A percentile compares a stretch with the other conserved stretches of the same genome.
Evolutionary conservation across 2,329 filamentous ascomycete genomes (phyloP).

Genomic region (Sporothrix luriei): DNA sequence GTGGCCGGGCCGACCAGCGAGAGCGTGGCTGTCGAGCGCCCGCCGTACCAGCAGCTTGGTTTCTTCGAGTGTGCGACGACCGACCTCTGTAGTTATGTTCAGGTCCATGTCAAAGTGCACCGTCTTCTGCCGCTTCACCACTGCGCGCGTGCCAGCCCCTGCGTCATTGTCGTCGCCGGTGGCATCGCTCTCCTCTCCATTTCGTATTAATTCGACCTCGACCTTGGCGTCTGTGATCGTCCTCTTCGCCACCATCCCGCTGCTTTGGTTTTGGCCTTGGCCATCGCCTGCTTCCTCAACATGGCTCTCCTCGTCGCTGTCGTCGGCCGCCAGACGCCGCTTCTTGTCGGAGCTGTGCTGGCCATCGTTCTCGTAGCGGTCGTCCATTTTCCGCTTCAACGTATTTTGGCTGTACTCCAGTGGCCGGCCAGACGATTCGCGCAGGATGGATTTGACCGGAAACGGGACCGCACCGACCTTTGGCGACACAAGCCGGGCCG

Average conservation of each 20-base stretch:
- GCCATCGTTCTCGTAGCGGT: conserved; percentile 26
- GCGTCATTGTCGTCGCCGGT: conserved; percentile 11
- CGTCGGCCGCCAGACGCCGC: conserved; percentile 6
- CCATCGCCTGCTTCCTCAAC: neutral
- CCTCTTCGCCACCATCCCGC: neutral
- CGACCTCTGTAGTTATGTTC: conserved; percentile 60
- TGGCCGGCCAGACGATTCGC: neutral
- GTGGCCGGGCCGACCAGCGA: conserved; percentile 44
- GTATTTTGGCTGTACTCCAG: conserved; percentile 8
- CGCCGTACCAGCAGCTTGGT: conserved; percentile 58
- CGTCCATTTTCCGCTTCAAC: conserved; percentile 32
- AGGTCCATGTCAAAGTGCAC: conserved; percentile 62
- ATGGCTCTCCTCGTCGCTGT: conserved; percentile 10
- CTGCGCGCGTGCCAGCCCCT: conserved; percentile 37
- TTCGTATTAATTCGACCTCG: neutral
- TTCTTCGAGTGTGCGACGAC: conserved; percentile 56
- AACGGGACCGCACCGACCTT: conserved; percentile 23
- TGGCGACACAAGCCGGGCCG: conserved; percentile 15
- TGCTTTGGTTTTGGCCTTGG: no score
- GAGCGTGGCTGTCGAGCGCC: conserved; percentile 59
- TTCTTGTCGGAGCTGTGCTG: conserved; percentile 20
- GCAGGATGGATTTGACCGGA: conserved; percentile 35
- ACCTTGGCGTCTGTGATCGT: neutral
- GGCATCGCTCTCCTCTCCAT: conserved; percentile 9
- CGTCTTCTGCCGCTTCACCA: conserved; percentile 56